Conservation (phyloP, 2,329 filamentous ascomycete species). For the Dissoconium aciculare region DNA sequence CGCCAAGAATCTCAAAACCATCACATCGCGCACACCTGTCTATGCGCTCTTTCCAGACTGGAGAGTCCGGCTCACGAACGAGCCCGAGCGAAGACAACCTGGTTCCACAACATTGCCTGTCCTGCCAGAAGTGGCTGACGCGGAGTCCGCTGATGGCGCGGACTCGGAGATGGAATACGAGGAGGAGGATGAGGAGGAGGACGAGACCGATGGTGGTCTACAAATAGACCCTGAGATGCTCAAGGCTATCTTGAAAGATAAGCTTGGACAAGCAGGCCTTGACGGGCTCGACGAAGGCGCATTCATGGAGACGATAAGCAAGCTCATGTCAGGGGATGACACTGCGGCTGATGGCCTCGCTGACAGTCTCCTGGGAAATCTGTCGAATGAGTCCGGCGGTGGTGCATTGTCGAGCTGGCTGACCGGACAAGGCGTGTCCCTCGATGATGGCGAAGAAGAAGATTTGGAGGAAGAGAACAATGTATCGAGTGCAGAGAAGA, state of each 20-base stretch:
- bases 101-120: too few relatives aligned
- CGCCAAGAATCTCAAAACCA: background rate
- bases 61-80: conserved; percentile 26
- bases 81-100: conserved; percentile 2
- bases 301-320: conserved; percentile 29
- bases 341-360: conserved; percentile 30
- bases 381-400: conserved; percentile 14
- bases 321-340: conserved; percentile 31
- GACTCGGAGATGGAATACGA: conserved; percentile 9
- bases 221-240: conserved; percentile 27
- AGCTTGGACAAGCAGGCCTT: conserved; percentile 19
- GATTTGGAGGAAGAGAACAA: conserved; percentile 5
- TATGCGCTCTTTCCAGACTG: conserved; percentile 33
- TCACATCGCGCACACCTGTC: too few relatives aligned
- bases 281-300: conserved; percentile 29
- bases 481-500: background rate
- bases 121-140: too few relatives aligned
- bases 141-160: background rate
- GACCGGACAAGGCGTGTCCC: conserved; percentile 19
- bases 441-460: conserved; percentile 20
- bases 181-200: conserved; percentile 11
- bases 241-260: conserved; percentile 20
- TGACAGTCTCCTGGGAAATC: conserved; percentile 27
- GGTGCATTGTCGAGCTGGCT: conserved; percentile 21
- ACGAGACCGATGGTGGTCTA: conserved; percentile 10